Evolutionary conservation across 257 asterid genomes (phyloP).

Genomic region (Misopates orontium): DNA sequence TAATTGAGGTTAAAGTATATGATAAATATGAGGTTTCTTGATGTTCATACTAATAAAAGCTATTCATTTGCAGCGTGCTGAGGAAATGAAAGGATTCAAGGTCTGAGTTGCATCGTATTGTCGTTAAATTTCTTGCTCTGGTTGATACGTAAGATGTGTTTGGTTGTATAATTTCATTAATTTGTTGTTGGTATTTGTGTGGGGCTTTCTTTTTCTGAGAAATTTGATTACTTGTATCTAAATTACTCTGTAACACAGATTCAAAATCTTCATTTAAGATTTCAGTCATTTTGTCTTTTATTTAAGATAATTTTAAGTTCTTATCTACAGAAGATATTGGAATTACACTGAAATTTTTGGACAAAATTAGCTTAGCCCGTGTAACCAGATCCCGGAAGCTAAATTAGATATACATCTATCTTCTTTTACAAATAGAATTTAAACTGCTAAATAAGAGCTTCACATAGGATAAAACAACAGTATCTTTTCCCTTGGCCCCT

Average conservation of each 20-base stretch:
- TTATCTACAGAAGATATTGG: no score
- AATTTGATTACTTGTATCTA: background rate
- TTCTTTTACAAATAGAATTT: no score
- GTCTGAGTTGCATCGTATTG: conserved; percentile 7
- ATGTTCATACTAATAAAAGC: conserved; percentile 22
- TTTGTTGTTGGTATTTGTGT: conserved; percentile 26
- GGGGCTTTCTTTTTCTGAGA: background rate
- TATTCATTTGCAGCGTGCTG: conserved; percentile 49
- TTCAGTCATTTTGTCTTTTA: no score
- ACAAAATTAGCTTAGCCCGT: no score
- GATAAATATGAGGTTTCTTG: background rate
- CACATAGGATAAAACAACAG: no score
- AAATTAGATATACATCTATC: no score
- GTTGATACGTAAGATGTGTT: conserved; percentile 28
- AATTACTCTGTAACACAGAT: conserved; percentile 7
- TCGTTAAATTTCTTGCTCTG: conserved; percentile 21
- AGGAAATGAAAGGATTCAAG: conserved; percentile 33
- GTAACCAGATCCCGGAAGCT: no score
- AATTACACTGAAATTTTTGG: no score
- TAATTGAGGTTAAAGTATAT: no score
- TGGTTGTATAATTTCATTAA: conserved; percentile 30
- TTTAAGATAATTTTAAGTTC: no score
- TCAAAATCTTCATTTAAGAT: background rate
- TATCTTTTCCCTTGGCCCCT: no score
- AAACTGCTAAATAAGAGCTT: no score